Evolutionary conservation across 2,329 filamentous ascomycete species (phyloP).

Genomic region (Epichloe amarillans): DNA sequence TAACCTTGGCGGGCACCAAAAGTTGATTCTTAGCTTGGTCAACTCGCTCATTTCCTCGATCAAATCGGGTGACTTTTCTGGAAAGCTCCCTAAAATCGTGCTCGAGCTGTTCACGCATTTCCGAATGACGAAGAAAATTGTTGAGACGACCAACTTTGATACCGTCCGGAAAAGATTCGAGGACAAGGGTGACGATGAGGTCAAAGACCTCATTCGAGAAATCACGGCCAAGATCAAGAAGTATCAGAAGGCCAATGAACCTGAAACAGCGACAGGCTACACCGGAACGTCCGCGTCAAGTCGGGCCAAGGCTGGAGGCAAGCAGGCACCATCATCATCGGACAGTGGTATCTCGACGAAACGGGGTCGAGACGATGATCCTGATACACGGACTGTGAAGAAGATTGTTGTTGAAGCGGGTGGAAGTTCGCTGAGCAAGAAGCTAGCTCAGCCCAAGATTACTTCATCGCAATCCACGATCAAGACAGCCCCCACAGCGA

Average conservation of each 20-base stretch:
- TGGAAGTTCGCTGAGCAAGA: slow-evolving; percentile 25
- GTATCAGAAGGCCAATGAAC: slow-evolving; percentile 21
- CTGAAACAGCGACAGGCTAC: slow-evolving; percentile 23
- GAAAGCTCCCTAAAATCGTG: slow-evolving; percentile 40
- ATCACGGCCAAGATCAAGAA: slow-evolving; percentile 38
- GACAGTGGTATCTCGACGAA: slow-evolving; percentile 19
- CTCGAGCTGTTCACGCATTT: slow-evolving; percentile 48
- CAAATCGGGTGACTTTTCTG: slow-evolving; percentile 37
- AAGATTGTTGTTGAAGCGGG: slow-evolving; percentile 29
- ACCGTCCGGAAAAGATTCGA: slow-evolving; percentile 49
- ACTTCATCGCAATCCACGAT: slow-evolving; percentile 16
- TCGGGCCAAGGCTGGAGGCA: slow-evolving; percentile 21
- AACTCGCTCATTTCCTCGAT: slow-evolving; percentile 41
- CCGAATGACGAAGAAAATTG: slow-evolving; percentile 46
- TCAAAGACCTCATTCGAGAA: slow-evolving; percentile 45
- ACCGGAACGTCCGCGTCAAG: slow-evolving; percentile 26
- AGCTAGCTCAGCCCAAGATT: slow-evolving; percentile 23
- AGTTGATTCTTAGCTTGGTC: slow-evolving; percentile 40
- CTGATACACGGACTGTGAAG: slow-evolving; percentile 26
- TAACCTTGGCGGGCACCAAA: slow-evolving; percentile 44
- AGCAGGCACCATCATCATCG: slow-evolving; percentile 10
- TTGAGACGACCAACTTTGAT: slow-evolving; percentile 52
- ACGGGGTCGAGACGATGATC: slow-evolving; percentile 26
- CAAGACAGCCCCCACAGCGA: slow-evolving; percentile 17
- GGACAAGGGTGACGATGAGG: slow-evolving; percentile 49